These are phyloP conservation scores for Teratosphaeria epicoccoides DNA, from an alignment of 2,329 filamentous ascomycete genomes.

Conservation along the genomic window DNA sequence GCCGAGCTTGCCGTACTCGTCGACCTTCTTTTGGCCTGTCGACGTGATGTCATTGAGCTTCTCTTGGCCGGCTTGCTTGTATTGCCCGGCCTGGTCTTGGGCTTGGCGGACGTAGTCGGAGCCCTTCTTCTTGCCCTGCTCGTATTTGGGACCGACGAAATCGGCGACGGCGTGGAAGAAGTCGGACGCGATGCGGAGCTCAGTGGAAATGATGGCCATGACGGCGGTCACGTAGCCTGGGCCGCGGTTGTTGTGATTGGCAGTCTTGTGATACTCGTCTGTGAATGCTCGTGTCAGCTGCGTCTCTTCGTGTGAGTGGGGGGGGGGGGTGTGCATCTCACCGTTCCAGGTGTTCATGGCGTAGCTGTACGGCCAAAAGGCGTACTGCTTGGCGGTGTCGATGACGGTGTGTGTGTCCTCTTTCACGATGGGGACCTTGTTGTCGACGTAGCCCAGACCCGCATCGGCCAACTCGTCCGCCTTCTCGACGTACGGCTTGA, in stretches of 20 bases:
- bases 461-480: slow-evolving; percentile 60
- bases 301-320: not conserved
- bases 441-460: slow-evolving; percentile 35
- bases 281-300: slow-evolving; percentile 5
- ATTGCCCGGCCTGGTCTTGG: slow-evolving; percentile 18
- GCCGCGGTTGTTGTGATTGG: slow-evolving; percentile 22
- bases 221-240: slow-evolving; percentile 18
- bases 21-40: slow-evolving; percentile 19
- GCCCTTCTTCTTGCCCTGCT: slow-evolving; percentile 25
- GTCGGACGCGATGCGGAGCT: slow-evolving; percentile 25
- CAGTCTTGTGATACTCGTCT: slow-evolving; percentile 30
- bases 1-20: slow-evolving; percentile 18
- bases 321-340: slow-evolving; percentile 7
- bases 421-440: slow-evolving; percentile 49
- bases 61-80: slow-evolving; percentile 17
- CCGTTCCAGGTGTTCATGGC: slow-evolving; percentile 24
- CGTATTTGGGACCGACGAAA: slow-evolving; percentile 24
- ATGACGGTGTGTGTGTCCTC: slow-evolving; percentile 42
- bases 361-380: slow-evolving; percentile 42
- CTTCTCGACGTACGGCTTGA: slow-evolving; percentile 73
- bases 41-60: slow-evolving; percentile 17
- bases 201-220: slow-evolving; percentile 25
- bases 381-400: slow-evolving; percentile 51
- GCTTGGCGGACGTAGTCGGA: slow-evolving; percentile 17
- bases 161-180: slow-evolving; percentile 23